phyloP scores from a whole-genome alignment of 371 early-diverging fungal species.

The Entomophthora muscae region DNA sequence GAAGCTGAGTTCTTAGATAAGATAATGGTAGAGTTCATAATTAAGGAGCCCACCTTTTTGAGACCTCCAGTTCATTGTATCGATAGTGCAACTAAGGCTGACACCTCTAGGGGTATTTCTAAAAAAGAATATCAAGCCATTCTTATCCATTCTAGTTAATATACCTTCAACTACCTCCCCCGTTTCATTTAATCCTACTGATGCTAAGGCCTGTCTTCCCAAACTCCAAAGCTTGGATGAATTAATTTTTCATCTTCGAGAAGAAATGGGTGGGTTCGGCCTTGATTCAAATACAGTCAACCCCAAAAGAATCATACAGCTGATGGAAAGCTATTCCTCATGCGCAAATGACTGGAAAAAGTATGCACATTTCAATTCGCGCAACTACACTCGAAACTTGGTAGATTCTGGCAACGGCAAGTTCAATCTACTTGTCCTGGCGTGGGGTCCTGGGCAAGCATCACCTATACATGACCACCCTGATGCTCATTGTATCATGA shows the following conservation, averaged over 20 bases:
- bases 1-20: too few species aligned
- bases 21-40: too few species aligned
- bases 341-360: constrained; percentile 49
- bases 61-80: too few species aligned
- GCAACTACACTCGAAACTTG: constrained; percentile 64
- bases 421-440: constrained; percentile 84
- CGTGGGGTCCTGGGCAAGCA: constrained; percentile 20
- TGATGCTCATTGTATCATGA: constrained; percentile 87
- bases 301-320: constrained; percentile 27
- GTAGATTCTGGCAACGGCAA: constrained; percentile 84
- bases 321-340: constrained; percentile 43
- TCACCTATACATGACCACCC: constrained; percentile 88
- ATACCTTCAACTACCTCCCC: too few species aligned
- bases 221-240: constrained; percentile 21
- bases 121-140: too few species aligned
- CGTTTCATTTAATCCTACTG: too few species aligned
- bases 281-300: constrained; percentile 38
- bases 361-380: constrained; percentile 59
- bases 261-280: constrained; percentile 24
- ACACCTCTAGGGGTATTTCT: too few species aligned
- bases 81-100: too few species aligned
- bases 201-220: constrained; percentile 12
- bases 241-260: constrained; percentile 22
- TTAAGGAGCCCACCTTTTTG: too few species aligned
- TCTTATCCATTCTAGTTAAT: too few species aligned